phyloP scores from a whole-genome alignment of 2,329 filamentous ascomycete species.

The Trichoderma semiorbis region DNA sequence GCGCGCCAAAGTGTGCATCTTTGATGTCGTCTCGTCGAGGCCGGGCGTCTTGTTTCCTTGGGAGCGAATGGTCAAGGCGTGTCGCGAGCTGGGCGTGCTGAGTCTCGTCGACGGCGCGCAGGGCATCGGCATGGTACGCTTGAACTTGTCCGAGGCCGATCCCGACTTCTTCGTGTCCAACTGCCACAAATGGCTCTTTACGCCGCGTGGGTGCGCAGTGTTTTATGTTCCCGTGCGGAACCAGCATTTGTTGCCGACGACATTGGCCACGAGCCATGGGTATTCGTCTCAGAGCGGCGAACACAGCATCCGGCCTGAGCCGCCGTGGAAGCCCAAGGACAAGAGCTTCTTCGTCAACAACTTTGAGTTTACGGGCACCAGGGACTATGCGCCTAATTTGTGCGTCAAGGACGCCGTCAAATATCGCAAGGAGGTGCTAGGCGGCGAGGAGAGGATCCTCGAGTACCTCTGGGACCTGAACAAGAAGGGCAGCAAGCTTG shows the following conservation, averaged over 20 bases:
- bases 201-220: slow-evolving; percentile 74
- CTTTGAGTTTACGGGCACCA: slow-evolving; percentile 75
- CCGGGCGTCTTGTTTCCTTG: slow-evolving; percentile 81
- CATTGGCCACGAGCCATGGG: slow-evolving; percentile 77
- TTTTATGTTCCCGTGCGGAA: slow-evolving; percentile 76
- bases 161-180: slow-evolving; percentile 88
- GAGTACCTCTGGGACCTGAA: slow-evolving; percentile 62
- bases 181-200: slow-evolving; percentile 86
- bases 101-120: slow-evolving; percentile 84
- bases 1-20: slow-evolving; percentile 61
- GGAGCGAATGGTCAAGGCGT: slow-evolving; percentile 61
- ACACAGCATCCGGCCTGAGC: slow-evolving; percentile 27
- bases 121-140: slow-evolving; percentile 70
- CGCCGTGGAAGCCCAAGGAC: slow-evolving; percentile 29
- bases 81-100: slow-evolving; percentile 63
- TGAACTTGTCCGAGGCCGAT: slow-evolving; percentile 64
- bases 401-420: slow-evolving; percentile 68
- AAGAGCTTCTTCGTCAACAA: slow-evolving; percentile 63
- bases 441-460: slow-evolving; percentile 69
- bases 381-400: slow-evolving; percentile 68
- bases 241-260: slow-evolving; percentile 69
- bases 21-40: slow-evolving; percentile 75
- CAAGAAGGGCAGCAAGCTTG: slow-evolving; percentile 56
- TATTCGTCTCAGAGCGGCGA: slow-evolving; percentile 51
- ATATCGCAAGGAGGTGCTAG: slow-evolving; percentile 66